Base-by-base conservation (phyloP, 164 flowering plant species). In the Euptelea pleiosperma region DNA sequence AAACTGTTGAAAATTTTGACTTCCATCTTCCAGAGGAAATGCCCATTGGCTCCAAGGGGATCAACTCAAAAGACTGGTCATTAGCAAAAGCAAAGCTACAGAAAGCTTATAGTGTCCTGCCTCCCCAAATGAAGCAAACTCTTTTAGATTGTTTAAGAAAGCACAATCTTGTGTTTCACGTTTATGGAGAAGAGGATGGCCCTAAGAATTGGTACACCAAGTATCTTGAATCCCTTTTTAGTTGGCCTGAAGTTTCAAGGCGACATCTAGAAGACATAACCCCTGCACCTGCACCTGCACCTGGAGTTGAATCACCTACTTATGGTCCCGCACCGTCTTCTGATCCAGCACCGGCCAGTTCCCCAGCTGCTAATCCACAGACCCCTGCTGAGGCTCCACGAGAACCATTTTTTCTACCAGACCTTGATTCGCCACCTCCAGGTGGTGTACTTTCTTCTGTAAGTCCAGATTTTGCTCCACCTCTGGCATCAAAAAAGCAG, bases 141-240 rank as follows among this genome's bases (percentile, higher is more conserved):
- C 73, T 87, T 67, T 29, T 78, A 49, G 75, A 82, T 54, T 87
- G 95, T 70, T 57, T 85, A 35, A 67, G 64, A 40, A 76, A 67
- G 57, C 72, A 72, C 35, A 63, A 66, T 51, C 50, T 58, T 48
- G 61, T 58, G 30, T 52, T 69, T 30, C 66, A 5, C 19, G 56
- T 66, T 18, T 71, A 78, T 39, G 85, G 82, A 55, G 77, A 79
- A 64, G 84, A 76, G 51, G 72, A 22, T 51, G 61, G 51, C 46
- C 69, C 73, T 22, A 61, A 64, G 8, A 51, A 51, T 60, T 72
- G 82, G 84, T 75, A 68, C 65, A 30, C 52, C 52, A 52, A 46
- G 56, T 71, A 73, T 68, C 46, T 81, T 24, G 69, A 71, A 24
- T 70, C 66, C 16, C 15, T 80, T 29, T 67, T 65, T 58, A 47